Percentiles rank a stretch among this genome's conserved stretches.
Conservation (phyloP, 495 filamentous ascomycete species). For the Talaromyces adpressus region DNA sequence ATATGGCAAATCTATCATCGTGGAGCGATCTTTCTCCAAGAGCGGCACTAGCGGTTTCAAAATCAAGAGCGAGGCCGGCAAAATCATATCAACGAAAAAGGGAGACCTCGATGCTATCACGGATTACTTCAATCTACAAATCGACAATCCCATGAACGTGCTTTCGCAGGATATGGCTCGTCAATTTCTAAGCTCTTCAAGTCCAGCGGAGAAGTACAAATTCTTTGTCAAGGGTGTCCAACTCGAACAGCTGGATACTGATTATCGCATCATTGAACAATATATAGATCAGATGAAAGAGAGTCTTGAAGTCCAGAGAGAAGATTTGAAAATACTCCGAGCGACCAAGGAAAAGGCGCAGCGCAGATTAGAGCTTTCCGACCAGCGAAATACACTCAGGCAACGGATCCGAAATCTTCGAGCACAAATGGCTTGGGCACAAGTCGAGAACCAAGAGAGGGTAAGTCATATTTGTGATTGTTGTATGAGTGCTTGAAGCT, state of each 20-base stretch:
- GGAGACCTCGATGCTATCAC: slow-evolving; percentile 86
- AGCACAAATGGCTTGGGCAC: slow-evolving; percentile 64
- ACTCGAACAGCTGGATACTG: slow-evolving; percentile 82
- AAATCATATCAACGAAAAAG: slow-evolving; percentile 74
- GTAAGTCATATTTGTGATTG: slow-evolving; percentile 17
- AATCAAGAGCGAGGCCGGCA: slow-evolving; percentile 65
- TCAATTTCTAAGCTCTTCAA: slow-evolving; percentile 83
- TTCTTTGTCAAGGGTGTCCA: slow-evolving; percentile 96
- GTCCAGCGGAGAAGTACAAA: slow-evolving; percentile 80
- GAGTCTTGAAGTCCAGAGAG: slow-evolving; percentile 40
- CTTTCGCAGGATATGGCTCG: slow-evolving; percentile 93
- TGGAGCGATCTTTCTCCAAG: slow-evolving; percentile 82
- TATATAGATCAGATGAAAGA: slow-evolving; percentile 61
- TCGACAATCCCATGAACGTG: slow-evolving; percentile 98
- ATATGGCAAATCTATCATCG: slow-evolving; percentile 79
- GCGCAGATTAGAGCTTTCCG: slow-evolving; percentile 47
- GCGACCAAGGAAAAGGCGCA: slow-evolving; percentile 38
- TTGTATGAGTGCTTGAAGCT: slow-evolving; percentile 6
- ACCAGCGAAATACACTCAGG: slow-evolving; percentile 51
- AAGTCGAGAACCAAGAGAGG: slow-evolving; percentile 54
- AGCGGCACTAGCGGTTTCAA: slow-evolving; percentile 78
- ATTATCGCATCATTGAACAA: slow-evolving; percentile 75
- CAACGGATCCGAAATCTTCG: slow-evolving; percentile 42
- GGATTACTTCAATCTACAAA: slow-evolving; percentile 86
- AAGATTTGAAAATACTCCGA: slow-evolving; percentile 43